phyloP scores from a whole-genome alignment of 2,329 filamentous ascomycete genomes.

The Malbranchea cinnamomea region DNA sequence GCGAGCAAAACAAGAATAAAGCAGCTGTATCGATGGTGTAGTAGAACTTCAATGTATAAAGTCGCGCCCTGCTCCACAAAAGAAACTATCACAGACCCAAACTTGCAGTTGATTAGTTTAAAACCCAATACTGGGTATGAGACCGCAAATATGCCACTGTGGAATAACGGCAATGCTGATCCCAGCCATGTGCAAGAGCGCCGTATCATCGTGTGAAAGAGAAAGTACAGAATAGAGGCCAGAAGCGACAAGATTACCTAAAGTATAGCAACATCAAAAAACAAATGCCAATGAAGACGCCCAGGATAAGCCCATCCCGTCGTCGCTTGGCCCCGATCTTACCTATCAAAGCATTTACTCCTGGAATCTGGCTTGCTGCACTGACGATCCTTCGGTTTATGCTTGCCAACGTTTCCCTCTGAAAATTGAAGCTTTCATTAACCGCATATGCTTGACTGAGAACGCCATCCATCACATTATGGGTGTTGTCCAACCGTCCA shows the following conservation, averaged over 20 bases:
- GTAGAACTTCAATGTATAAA: constrained; percentile 2
- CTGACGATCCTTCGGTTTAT: constrained; percentile 84
- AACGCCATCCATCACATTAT: constrained; percentile 78
- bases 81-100: no score
- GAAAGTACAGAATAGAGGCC: not conserved
- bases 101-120: no score
- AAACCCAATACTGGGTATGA: no score
- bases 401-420: constrained; percentile 73
- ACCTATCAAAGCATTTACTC: constrained; percentile 79
- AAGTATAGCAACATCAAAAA: constrained; percentile 77
- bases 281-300: constrained; percentile 79
- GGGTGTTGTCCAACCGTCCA: constrained; percentile 69
- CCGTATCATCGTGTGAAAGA: no score
- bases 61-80: no score
- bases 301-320: constrained; percentile 87
- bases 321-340: constrained; percentile 91
- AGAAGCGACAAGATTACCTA: constrained; percentile 33
- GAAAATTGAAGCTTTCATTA: constrained; percentile 75
- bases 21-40: constrained; percentile 1
- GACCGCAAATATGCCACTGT: no score
- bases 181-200: no score
- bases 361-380: constrained; percentile 81
- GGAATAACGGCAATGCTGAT: no score
- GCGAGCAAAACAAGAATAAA: constrained; percentile 4
- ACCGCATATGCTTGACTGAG: constrained; percentile 93